Base-by-base conservation (phyloP, 805 yeast genomes). In the Kurtzmaniella fragi region DNA sequence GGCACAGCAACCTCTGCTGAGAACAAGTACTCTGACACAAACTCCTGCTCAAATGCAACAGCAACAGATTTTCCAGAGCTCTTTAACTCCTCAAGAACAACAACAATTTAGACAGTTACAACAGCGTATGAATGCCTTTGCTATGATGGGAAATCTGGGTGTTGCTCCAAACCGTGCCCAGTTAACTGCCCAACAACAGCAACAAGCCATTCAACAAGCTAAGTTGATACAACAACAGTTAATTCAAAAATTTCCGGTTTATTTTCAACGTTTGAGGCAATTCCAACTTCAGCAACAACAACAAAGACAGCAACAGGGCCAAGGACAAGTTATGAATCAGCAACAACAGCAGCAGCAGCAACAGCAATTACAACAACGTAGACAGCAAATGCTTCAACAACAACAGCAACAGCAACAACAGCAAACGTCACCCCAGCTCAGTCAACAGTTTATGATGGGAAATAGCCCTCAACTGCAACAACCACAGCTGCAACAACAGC, bases 11-110 rank as follows among this genome's bases (percentile, higher is more conserved):
- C 26, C 39, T 39, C 52, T 20, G 25, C 25, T 20, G 41, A 13
- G 42, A 38, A 20, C 25, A 20, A 20, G 8, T 20, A 20, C 25
- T 20, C 25, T 20, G 25, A 8, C 25, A 28, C 49, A 45, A 28
- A 40, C 57, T 1, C 44, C 56, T n/a, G 55, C 54, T 35, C 71
- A 64, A 42, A 70, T 63, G 37, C 71, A 67, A 37, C 73, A 68
- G 38, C 73, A 68, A 46, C 73, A 68, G 42, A 62, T 68, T n/a
- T 67, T 68, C 61, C 72, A 64, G 37, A 59, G 48, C 42, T 52
- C 69, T 9, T 55, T 68, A 34, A 49, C 64, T 3, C 64, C 71
- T 1, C 67, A 66, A 39, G 73, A 68, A 41, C 74, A 68, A 40
- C 69, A 61, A 35, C 46, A 56, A 4, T 68, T 64, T 54, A 59